A percentile compares a stretch with the other conserved stretches of the same genome.
Evolutionary conservation across 306 rosid genomes (phyloP).

Genomic region (Vicia faba): DNA sequence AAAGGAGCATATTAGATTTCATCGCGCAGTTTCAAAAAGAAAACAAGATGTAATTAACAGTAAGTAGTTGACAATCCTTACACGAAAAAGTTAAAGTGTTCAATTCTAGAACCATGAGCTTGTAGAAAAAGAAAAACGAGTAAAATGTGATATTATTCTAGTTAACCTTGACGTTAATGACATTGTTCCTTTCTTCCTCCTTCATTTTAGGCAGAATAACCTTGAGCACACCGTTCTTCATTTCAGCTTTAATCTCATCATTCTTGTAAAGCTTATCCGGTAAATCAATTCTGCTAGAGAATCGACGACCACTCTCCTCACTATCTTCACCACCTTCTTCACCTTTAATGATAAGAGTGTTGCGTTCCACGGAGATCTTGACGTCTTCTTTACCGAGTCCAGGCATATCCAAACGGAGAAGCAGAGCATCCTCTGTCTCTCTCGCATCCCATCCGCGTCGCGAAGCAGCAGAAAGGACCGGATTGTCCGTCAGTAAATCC

Average conservation of each 20-base stretch:
- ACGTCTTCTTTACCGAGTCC: slow-evolving; percentile 70
- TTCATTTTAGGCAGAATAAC: slow-evolving; percentile 58
- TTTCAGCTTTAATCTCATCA: slow-evolving; percentile 71
- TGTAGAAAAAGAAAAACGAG: too few species aligned
- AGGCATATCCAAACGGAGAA: slow-evolving; percentile 74
- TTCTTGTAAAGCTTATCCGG: slow-evolving; percentile 56
- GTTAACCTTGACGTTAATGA: slow-evolving; percentile 46
- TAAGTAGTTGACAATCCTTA: too few species aligned
- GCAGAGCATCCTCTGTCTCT: slow-evolving; percentile 56
- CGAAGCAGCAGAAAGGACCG: slow-evolving; percentile 41
- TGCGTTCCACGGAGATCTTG: slow-evolving; percentile 68
- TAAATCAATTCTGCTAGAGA: slow-evolving; percentile 60
- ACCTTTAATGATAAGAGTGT: slow-evolving; percentile 61
- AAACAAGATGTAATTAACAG: too few species aligned
- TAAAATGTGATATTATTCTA: not conserved
- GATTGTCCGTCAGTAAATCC: slow-evolving; percentile 74
- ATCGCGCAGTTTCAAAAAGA: too few species aligned
- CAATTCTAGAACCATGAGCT: too few species aligned
- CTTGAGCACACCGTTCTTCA: slow-evolving; percentile 81
- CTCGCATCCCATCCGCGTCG: slow-evolving; percentile 74
- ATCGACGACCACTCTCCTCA: slow-evolving; percentile 42
- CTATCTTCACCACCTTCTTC: slow-evolving; percentile 55
- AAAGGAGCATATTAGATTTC: too few species aligned
- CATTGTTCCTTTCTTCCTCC: slow-evolving; percentile 62
- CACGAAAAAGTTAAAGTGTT: too few species aligned